These are phyloP conservation scores for Pseudogymnoascus sp. DNA, from an alignment of 2,329 filamentous ascomycete species.

Conservation along the genomic window DNA sequence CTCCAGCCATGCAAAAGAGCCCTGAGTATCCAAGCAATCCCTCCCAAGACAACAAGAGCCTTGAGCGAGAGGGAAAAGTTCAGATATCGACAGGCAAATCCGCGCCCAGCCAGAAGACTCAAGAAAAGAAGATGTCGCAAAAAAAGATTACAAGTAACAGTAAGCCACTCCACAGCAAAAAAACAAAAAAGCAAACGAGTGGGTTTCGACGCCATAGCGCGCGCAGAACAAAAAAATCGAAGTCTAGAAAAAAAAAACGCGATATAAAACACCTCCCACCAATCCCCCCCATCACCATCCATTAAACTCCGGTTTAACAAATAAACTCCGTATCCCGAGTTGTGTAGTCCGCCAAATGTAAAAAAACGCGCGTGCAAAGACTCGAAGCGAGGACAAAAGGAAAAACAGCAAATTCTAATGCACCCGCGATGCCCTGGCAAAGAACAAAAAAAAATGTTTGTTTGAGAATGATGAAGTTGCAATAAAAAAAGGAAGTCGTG, in stretches of 20 bases:
- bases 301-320: conserved; percentile 6
- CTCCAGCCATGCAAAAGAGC: neutral
- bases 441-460: neutral
- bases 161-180: neutral
- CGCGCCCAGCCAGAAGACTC: neutral
- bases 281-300: neutral
- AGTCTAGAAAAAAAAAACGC: neutral
- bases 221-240: neutral
- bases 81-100: neutral
- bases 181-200: neutral
- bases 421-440: neutral
- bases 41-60: neutral
- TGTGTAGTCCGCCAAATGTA: neutral
- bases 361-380: neutral
- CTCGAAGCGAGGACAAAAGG: neutral
- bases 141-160: conserved; percentile 8
- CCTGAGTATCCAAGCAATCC: neutral
- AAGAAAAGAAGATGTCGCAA: neutral
- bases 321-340: neutral
- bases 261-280: conserved; percentile 2
- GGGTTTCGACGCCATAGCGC: neutral
- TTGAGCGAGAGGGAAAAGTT: neutral
- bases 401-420: conserved; percentile 1
- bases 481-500: conserved; percentile 26
- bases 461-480: conserved; percentile 4